Evolutionary conservation across 1,284 basidiomycete species (phyloP).

Genomic region (Kalmanozyma brasiliensis): DNA sequence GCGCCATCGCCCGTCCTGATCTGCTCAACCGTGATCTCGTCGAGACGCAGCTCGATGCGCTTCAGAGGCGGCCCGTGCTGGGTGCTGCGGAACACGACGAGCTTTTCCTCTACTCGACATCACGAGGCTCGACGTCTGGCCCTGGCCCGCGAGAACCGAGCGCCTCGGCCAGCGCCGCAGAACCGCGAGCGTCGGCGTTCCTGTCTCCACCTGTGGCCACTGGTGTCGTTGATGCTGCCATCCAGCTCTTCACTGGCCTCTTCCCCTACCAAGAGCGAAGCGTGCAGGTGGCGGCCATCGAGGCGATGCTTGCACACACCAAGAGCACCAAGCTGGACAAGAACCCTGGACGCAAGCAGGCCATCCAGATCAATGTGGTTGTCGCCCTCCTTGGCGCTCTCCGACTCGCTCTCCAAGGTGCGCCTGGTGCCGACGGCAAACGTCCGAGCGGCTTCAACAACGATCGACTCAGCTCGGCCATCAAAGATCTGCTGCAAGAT

Average conservation of each 20-base stretch:
- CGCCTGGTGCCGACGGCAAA: conserved; percentile 41
- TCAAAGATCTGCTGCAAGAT: conserved; percentile 84
- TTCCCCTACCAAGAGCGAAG: conserved; percentile 81
- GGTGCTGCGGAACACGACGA: conserved; percentile 88
- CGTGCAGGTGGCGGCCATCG: conserved; percentile 77
- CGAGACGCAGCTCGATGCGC: conserved; percentile 78
- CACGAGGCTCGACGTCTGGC: conserved; percentile 4
- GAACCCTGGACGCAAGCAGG: conserved; percentile 88
- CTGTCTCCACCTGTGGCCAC: conserved; percentile 82
- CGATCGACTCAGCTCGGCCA: conserved; percentile 77
- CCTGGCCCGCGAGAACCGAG: conserved; percentile 2
- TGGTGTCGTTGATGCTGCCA: conserved; percentile 86
- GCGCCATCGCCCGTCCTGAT: conserved; percentile 67
- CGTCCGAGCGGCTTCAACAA: conserved; percentile 62
- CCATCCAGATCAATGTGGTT: conserved; percentile 83
- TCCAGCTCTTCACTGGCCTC: conserved; percentile 82
- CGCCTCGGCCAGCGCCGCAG: conserved; percentile 19
- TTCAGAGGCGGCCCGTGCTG: conserved; percentile 83
- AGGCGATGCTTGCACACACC: conserved; percentile 74
- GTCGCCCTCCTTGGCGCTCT: conserved; percentile 84
- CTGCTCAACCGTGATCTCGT: conserved; percentile 80
- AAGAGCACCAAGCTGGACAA: conserved; percentile 84
- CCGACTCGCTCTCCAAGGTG: conserved; percentile 66
- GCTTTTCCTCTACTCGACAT: conserved; percentile 75
- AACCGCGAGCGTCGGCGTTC: conserved; percentile 71